Conservation (phyloP, 306 rosid genomes). For the Dalbergia cochinchinensis region DNA sequence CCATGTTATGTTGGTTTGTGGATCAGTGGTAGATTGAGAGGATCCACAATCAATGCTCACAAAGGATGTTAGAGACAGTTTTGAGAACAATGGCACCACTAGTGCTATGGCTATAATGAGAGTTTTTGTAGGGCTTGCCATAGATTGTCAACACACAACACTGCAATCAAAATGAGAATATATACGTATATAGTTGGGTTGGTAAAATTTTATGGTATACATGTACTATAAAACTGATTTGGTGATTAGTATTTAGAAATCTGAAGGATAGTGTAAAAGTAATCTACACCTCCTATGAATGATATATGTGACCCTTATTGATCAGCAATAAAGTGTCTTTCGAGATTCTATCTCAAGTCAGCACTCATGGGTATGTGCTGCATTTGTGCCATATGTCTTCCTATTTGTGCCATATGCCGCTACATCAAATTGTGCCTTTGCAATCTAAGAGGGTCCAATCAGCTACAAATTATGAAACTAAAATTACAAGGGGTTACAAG, state of each 20-base stretch:
- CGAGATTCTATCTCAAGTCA: not conserved
- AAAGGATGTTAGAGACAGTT: slow-evolving; percentile 45
- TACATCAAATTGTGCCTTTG: not conserved
- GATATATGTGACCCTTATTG: too few relatives aligned
- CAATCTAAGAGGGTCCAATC: not conserved
- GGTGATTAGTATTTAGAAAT: not conserved
- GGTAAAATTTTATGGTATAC: too few relatives aligned
- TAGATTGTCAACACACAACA: not conserved
- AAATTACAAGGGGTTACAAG: not conserved
- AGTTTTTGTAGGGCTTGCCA: slow-evolving; percentile 31
- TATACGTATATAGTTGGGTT: too few relatives aligned
- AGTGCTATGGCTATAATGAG: slow-evolving; percentile 32
- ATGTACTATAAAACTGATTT: too few relatives aligned
- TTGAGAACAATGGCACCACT: slow-evolving; percentile 32
- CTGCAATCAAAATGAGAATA: too few relatives aligned
- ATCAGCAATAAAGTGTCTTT: not conserved
- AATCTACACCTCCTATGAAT: too few relatives aligned
- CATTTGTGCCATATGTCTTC: not conserved
- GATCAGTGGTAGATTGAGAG: slow-evolving; percentile 41
- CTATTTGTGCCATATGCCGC: not conserved
- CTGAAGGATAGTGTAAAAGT: not conserved
- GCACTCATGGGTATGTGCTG: not conserved
- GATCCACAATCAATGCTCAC: slow-evolving; percentile 60
- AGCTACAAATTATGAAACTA: not conserved
- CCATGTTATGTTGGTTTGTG: slow-evolving; percentile 49